Conservation (phyloP, 768 basidiomycete species). For the Lactarius psammicola region DNA sequence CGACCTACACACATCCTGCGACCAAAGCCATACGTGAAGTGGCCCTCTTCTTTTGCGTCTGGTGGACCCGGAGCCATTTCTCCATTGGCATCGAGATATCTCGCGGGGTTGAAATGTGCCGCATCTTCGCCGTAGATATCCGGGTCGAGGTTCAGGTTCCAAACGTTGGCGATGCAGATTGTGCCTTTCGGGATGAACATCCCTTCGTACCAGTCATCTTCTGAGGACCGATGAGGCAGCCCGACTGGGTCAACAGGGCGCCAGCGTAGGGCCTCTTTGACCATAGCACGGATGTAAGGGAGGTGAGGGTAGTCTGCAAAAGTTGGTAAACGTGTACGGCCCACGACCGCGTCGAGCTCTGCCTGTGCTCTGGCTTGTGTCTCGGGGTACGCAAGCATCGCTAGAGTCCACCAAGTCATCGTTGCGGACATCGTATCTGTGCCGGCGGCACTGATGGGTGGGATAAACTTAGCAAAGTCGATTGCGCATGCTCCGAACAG, state of each 20-base stretch:
- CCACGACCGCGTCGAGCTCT: conserved; percentile 11
- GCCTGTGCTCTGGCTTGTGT: conserved; percentile 13
- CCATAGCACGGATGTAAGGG: conserved; percentile 11
- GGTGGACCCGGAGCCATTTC: too few species aligned
- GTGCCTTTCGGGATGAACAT: conserved; percentile 13
- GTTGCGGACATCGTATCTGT: not conserved
- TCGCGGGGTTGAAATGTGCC: too few species aligned
- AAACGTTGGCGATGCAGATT: too few species aligned
- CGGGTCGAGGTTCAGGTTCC: too few species aligned
- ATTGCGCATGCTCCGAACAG: not conserved
- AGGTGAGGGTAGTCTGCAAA: conserved; percentile 9
- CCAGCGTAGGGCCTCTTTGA: conserved; percentile 12
- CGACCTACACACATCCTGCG: too few species aligned
- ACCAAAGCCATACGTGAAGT: too few species aligned
- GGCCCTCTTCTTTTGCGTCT: too few species aligned
- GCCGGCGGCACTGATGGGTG: not conserved
- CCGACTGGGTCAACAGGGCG: not conserved
- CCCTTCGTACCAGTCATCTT: conserved; percentile 21
- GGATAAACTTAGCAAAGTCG: not conserved
- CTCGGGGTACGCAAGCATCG: conserved; percentile 14
- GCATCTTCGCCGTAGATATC: too few species aligned
- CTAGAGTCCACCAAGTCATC: conserved; percentile 10
- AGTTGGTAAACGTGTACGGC: conserved; percentile 1
- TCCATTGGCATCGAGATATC: too few species aligned
- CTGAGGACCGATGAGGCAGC: not conserved